phyloP scores from a whole-genome alignment of 441 rosid species.

The Euphorbia schlechtendalii region DNA sequence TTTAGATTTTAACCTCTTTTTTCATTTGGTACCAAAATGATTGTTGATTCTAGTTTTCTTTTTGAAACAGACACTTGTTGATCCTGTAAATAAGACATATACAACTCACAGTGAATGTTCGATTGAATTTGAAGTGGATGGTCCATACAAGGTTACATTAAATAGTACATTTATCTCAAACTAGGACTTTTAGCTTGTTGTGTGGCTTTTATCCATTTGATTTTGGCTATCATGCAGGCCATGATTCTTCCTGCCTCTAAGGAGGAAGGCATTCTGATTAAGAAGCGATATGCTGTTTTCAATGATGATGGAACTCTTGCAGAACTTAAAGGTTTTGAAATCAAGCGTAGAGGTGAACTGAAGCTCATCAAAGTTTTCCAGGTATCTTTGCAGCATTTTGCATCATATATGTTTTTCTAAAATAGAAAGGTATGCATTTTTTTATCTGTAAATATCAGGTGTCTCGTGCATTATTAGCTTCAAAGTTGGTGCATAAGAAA shows the following conservation, averaged over 20 bases:
- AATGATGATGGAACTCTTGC: slow-evolving; percentile 98
- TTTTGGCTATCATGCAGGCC: slow-evolving; percentile 47
- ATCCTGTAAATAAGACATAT: slow-evolving; percentile 74
- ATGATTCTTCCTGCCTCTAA: slow-evolving; percentile 99
- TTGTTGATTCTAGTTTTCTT: slow-evolving; percentile 19
- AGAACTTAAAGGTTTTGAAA: slow-evolving; percentile 99
- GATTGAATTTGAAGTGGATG: slow-evolving; percentile 99
- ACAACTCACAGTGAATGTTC: slow-evolving; percentile 92
- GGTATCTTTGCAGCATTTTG: slow-evolving; percentile 36
- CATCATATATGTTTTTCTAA: not conserved
- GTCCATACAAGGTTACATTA: slow-evolving; percentile 91
- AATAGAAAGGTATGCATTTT: not conserved
- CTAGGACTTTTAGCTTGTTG: slow-evolving; percentile 11
- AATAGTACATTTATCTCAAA: too few relatives aligned
- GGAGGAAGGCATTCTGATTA: slow-evolving; percentile 93
- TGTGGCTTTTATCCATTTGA: slow-evolving; percentile 7
- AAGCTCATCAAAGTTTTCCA: slow-evolving; percentile 97
- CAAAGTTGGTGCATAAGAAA: not conserved
- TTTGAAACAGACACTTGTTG: slow-evolving; percentile 64
- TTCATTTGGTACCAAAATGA: slow-evolving; percentile 10
- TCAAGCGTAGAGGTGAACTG: slow-evolving; percentile 98
- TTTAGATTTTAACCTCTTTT: too few relatives aligned
- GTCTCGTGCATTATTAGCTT: not conserved
- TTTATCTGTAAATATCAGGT: not conserved
- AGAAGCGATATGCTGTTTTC: slow-evolving; percentile 98